Base-by-base conservation (phyloP, 768 basidiomycete species). In the Pisolithus marmoratus region DNA sequence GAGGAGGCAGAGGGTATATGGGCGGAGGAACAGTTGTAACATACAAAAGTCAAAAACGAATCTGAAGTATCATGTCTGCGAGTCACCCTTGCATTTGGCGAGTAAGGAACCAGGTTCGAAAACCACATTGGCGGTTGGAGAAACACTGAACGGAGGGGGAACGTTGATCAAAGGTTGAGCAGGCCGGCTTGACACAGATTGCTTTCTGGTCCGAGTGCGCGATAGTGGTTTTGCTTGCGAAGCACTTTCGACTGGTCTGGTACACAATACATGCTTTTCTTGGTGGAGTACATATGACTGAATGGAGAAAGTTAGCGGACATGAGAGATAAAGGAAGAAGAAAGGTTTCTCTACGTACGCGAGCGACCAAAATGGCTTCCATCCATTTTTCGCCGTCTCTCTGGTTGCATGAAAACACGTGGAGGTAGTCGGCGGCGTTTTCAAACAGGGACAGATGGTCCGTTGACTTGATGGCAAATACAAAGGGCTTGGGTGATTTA, bases 391-490 rank as follows among this genome's bases (percentile, higher is more conserved):
- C 76, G 37, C 89, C 88, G 45, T 91, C 88, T 37, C 74, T 78
- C 60, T 83, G 80, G 40, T 82, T 79, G 57, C 88, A 88, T 26
- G 84, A 84, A 63, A 98, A 93, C 45, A 85, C 73, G 63, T 96
- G 93, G 50, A 92, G 65, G 69, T 94, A 97, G 61, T 98, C 94
- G 27, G 83, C 77, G 4, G 81, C 81, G 65, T 90, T 84, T 70
- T 96, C 94, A 60, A 97, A 97, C 61, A 87, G 77, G 1, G 87
- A 81, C 23, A 88, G 72, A 61, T 86, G 90, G 61, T 94, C 92
- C 11, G 89, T 87, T 4, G 91, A 91, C 69, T 94, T 94, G 61
- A 94, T 71, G 34, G 90, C 83, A 62, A 97, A 95, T 20, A 85
- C 80, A 56, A 83, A 95, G 0, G 82, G 75, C 63, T 92, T 94